Evolutionary conservation across 2,329 filamentous ascomycete genomes (phyloP).

Genomic region (Paecilomyces niveus): DNA sequence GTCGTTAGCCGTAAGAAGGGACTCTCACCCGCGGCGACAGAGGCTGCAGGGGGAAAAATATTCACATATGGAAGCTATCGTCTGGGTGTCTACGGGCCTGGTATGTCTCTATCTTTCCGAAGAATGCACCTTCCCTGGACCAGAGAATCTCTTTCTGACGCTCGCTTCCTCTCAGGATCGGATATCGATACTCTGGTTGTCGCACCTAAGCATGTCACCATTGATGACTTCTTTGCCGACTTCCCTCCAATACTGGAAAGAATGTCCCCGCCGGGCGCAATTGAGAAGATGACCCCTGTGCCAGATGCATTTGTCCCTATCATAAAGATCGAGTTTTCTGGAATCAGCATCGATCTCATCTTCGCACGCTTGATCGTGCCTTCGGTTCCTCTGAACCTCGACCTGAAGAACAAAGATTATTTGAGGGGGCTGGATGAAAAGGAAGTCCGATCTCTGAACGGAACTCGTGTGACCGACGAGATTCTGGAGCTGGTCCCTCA

Average conservation of each 20-base stretch:
- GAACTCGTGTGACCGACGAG: conserved; percentile 88
- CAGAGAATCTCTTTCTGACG: not conserved
- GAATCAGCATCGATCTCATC: conserved; percentile 92
- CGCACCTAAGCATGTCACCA: conserved; percentile 78
- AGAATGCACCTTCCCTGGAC: not conserved
- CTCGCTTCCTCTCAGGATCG: conserved; percentile 53
- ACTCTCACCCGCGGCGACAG: conserved; percentile 68
- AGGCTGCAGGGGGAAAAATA: conserved; percentile 81
- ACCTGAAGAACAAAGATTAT: conserved; percentile 74
- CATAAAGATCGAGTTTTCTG: conserved; percentile 88
- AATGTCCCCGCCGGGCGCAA: conserved; percentile 69
- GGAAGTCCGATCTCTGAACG: conserved; percentile 84
- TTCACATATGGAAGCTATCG: conserved; percentile 96
- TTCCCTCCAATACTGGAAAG: conserved; percentile 75
- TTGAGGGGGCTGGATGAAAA: conserved; percentile 79
- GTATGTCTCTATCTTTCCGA: conserved; percentile 26
- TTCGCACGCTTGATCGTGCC: conserved; percentile 69
- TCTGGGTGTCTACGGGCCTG: conserved; percentile 83
- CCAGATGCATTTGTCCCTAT: conserved; percentile 91
- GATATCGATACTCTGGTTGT: conserved; percentile 97
- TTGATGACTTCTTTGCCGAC: conserved; percentile 84
- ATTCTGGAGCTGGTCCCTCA: conserved; percentile 86
- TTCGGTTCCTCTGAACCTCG: conserved; percentile 64
- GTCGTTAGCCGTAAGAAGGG: conserved; percentile 68
- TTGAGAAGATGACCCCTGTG: conserved; percentile 78